Percentiles rank a stretch among this genome's conserved stretches.
phyloP scores from a whole-genome alignment of 192 early-diverging fungal species.

The Coemansia sp. region DNA sequence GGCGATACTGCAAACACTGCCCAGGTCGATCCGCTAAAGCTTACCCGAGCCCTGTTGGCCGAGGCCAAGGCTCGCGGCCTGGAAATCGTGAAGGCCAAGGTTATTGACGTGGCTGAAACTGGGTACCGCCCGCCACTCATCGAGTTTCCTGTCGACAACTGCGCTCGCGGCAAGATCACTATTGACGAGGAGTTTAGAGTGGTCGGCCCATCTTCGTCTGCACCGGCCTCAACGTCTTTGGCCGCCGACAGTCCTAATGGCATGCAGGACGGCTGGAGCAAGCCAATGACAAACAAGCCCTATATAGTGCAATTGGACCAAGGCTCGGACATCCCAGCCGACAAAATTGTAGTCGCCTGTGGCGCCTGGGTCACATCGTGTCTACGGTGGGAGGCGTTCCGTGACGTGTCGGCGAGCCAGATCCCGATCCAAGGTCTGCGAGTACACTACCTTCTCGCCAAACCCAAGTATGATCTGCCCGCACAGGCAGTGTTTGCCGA shows the following conservation, averaged over 20 bases:
- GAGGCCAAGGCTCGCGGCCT: constrained; percentile 42
- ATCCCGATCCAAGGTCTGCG: constrained; percentile 53
- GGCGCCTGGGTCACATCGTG: constrained; percentile 51
- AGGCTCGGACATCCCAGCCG: constrained; percentile 36
- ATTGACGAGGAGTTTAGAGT: constrained; percentile 1
- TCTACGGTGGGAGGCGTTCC: constrained; percentile 51
- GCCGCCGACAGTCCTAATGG: background rate
- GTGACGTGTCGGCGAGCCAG: constrained; percentile 51
- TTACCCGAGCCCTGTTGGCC: constrained; percentile 35
- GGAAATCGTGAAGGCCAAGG: constrained; percentile 38
- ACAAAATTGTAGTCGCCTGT: constrained; percentile 51
- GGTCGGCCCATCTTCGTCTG: background rate
- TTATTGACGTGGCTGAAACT: constrained; percentile 45
- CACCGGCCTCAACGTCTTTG: background rate
- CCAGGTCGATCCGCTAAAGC: constrained; percentile 50
- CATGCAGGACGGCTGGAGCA: background rate
- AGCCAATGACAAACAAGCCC: constrained; percentile 20
- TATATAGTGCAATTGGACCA: constrained; percentile 43
- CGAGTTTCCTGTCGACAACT: constrained; percentile 34
- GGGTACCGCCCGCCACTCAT: constrained; percentile 39
- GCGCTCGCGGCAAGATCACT: constrained; percentile 2
- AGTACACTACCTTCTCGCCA: constrained; percentile 46
- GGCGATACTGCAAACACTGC: constrained; percentile 38
- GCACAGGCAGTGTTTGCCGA: constrained; percentile 53
- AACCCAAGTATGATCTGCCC: constrained; percentile 31